A percentile compares a stretch with the other conserved stretches of the same genome.
Evolutionary conservation across 768 basidiomycete genomes (phyloP).

Genomic region (Mycena epipterygia): DNA sequence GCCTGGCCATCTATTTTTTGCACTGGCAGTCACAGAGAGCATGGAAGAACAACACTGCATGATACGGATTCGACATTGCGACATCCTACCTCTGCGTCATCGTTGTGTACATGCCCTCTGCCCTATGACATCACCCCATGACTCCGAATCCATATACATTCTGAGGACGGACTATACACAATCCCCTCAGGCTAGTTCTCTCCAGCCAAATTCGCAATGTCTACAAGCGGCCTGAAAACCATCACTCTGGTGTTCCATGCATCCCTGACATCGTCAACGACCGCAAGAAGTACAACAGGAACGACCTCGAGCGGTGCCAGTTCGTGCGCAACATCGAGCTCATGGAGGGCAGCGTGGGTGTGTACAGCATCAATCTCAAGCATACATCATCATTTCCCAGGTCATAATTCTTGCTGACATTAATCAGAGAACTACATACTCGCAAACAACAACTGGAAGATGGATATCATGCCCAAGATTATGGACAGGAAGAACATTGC

Average conservation of each 20-base stretch:
- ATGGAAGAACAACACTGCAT: too few species aligned
- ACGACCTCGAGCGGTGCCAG: slow-evolving; percentile 81
- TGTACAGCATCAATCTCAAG: slow-evolving; percentile 91
- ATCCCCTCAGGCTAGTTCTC: neutral
- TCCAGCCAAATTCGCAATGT: slow-evolving; percentile 53
- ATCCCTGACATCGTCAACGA: slow-evolving; percentile 89
- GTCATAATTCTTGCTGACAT: neutral
- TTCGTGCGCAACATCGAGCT: slow-evolving; percentile 87
- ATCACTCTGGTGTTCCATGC: slow-evolving; percentile 99
- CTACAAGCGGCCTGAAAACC: slow-evolving; percentile 93
- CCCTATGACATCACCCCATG: too few species aligned
- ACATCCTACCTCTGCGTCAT: too few species aligned
- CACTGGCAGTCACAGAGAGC: too few species aligned
- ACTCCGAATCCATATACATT: too few species aligned
- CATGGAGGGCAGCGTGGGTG: slow-evolving; percentile 91
- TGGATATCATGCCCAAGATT: slow-evolving; percentile 97
- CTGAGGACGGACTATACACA: slow-evolving; percentile 11
- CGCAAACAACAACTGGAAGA: slow-evolving; percentile 93
- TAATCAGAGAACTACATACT: slow-evolving; percentile 91
- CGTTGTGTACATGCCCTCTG: too few species aligned
- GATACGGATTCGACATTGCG: too few species aligned
- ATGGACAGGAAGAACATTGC: slow-evolving; percentile 99
- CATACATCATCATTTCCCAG: slow-evolving; percentile 63
- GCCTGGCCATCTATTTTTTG: too few species aligned
- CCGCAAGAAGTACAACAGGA: slow-evolving; percentile 87